A percentile compares a stretch with the other conserved stretches of the same genome.
phyloP scores from a whole-genome alignment of 495 filamentous ascomycete genomes.

The Rhizodiscina lignyota region DNA sequence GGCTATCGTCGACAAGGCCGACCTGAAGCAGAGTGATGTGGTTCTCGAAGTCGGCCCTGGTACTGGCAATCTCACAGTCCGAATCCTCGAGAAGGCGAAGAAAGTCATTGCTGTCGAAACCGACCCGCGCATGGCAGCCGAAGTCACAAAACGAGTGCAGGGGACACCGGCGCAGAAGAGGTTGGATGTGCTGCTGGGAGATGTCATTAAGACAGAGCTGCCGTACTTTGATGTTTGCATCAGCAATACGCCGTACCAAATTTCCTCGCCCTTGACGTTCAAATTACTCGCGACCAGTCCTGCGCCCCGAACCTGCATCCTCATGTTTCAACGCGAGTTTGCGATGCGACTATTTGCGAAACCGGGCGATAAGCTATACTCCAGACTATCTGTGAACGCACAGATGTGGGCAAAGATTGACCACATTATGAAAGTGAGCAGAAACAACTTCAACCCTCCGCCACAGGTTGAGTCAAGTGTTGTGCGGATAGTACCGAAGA shows the following conservation, averaged over 20 bases:
- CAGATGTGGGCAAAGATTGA: constrained; percentile 86
- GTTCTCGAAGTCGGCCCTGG: constrained; percentile 65
- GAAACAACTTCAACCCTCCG: constrained; percentile 89
- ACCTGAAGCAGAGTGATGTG: constrained; percentile 76
- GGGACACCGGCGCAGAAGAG: constrained; percentile 64
- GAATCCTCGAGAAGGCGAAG: constrained; percentile 74
- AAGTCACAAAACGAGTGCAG: constrained; percentile 87
- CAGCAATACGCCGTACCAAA: constrained; percentile 90
- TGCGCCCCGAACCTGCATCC: constrained; percentile 57
- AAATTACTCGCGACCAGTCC: constrained; percentile 72
- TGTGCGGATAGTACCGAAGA: constrained; percentile 60
- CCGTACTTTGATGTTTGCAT: constrained; percentile 87
- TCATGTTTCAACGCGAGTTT: constrained; percentile 83
- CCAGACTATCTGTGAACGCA: constrained; percentile 71
- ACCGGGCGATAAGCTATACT: constrained; percentile 71
- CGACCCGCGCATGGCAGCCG: constrained; percentile 92
- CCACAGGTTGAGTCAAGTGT: constrained; percentile 80
- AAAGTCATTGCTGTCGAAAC: constrained; percentile 82
- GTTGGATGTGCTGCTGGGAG: constrained; percentile 72
- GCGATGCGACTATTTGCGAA: constrained; percentile 60
- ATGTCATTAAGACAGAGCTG: constrained; percentile 75
- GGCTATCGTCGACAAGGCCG: constrained; percentile 75
- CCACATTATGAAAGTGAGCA: constrained; percentile 83
- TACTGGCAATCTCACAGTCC: constrained; percentile 76
- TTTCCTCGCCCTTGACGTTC: constrained; percentile 80